Evolutionary conservation across 768 basidiomycete genomes (phyloP), one percentile per base, ranked within the genome.

Genomic region (Phallus indusiatus): DNA sequence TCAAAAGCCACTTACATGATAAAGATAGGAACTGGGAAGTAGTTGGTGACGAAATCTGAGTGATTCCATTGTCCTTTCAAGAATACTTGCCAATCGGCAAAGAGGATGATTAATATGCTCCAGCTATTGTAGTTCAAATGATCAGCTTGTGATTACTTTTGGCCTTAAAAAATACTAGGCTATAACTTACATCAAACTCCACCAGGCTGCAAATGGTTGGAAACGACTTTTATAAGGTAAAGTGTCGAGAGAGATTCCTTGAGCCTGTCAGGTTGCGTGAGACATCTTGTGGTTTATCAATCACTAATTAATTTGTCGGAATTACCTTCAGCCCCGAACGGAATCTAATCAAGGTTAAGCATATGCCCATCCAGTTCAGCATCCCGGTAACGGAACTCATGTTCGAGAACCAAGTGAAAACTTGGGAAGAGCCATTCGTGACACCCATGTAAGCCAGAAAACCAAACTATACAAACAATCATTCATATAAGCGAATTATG

Each of bases 321-420:
- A 42, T 78, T 4, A 61, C 68, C 61, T 69, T 68, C 67, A 74
- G 62, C 46, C 74, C 79, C 20, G 66, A 63, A 64, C 73, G 65
- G 79, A 96, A 97, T 52, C 94, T 85, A 55, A 90, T 64, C 68
- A 90, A 90, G 16, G 86, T 86, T 54, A 90, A 36, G 56, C 75
- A 78, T 68, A 93, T 92, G 55, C 83, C 85, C 61, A 84, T 82
- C 90, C 90, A 93, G 5, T 87, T 87, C 74, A 90, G 76, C 28
- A 93, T 74, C 47, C 70, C 70, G 12, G 78, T 72, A 46, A 81
- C 70, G 48, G 89, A 62, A 8, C 87, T 63, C 84, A 90, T 83
- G 71, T 86, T 87, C 46, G 84, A 69, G 64, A 94, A 86, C 88
- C 88, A 94, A 35, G 66, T 67, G 67, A 96, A 96, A 47, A 92